Evolutionary conservation across 2,329 filamentous ascomycete genomes (phyloP).

Genomic region (Eutypella sp.): DNA sequence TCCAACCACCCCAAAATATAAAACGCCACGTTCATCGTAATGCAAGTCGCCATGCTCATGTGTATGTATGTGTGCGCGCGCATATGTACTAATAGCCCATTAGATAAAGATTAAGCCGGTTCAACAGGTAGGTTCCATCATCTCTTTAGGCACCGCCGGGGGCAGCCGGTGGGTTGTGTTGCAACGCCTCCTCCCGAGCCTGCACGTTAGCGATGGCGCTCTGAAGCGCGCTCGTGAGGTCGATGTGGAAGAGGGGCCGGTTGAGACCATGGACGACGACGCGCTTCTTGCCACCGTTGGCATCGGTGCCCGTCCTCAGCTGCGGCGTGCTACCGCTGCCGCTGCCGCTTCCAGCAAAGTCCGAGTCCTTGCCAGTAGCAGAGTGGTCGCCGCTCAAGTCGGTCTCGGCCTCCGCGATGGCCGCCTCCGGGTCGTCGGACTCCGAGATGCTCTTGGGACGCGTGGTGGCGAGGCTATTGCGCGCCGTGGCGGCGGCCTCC

Average conservation of each 20-base stretch:
- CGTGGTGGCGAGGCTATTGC: constrained; percentile 5
- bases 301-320: constrained; percentile 28
- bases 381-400: constrained; percentile 14
- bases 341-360: constrained; percentile 19
- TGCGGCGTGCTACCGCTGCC: neutral
- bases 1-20: too few species aligned
- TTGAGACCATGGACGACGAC: constrained; percentile 82
- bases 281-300: constrained; percentile 40
- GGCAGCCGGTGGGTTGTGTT: too few species aligned
- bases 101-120: too few species aligned
- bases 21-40: too few species aligned
- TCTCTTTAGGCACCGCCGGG: too few species aligned
- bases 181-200: constrained; percentile 42
- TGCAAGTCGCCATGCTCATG: too few species aligned
- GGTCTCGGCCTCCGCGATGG: constrained; percentile 19
- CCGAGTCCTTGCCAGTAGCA: constrained; percentile 18
- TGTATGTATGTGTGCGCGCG: too few species aligned
- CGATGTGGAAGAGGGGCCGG: constrained; percentile 88
- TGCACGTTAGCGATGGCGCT: constrained; percentile 78
- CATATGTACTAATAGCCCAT: too few species aligned
- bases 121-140: too few species aligned
- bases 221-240: constrained; percentile 83
- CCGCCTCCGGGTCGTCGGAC: constrained; percentile 19
- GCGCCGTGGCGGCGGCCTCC: constrained; percentile 17
- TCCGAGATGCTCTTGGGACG: constrained; percentile 8